Base-by-base conservation (phyloP, 78 protist species). In the Planoprotostelium fungivorum region DNA sequence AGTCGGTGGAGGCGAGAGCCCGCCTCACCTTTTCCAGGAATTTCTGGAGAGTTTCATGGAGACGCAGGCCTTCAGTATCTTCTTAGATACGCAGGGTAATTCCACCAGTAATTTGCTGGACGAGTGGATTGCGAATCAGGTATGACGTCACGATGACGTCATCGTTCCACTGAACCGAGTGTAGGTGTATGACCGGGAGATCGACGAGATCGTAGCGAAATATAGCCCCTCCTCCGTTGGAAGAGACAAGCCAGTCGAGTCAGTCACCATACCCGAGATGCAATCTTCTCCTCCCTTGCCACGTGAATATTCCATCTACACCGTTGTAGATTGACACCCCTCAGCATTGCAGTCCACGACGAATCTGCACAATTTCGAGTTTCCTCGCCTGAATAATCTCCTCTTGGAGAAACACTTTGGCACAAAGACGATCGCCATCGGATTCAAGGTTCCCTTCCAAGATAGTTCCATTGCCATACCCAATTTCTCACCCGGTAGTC, bases 11-110 rank as follows among this genome's bases (percentile, higher is more conserved):
- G 73, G 73, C 73, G 16, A 16, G 73, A 25, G 5, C 31, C 16
- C 5, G 73, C 5, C 16, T 51, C 34, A 87, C 10, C 10, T 16
- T 5, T 28, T 34, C 73, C 29, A 90, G 35, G 37, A 34, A 10
- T 93, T 93, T 51, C 38, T 85, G 31, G 73, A 90, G 1, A 25
- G 37, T 1, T 87, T 93, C 39, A 84, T 93, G 29, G 92, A 93
- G 34, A 87, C 95, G 34, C 95, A 93, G 29, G 37, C 92, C 37
- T 93, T 93, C 36, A 34, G 63, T 1, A 89, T 73, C 90, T 93
- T 89, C 38, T 36, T 93, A 28, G 92, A 93, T 0, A 89, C 84
- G 90, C 94, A 92, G 38, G 73, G 38, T 86, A 87, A 92, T 90
- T 92, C 91, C 38, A 92, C 87, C 16, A 84, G 39, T 38, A 89